Evolutionary conservation across 805 yeast species (phyloP), one percentile per base, ranked within the genome.

Genomic region (Zygotorulaspora danielsina): DNA sequence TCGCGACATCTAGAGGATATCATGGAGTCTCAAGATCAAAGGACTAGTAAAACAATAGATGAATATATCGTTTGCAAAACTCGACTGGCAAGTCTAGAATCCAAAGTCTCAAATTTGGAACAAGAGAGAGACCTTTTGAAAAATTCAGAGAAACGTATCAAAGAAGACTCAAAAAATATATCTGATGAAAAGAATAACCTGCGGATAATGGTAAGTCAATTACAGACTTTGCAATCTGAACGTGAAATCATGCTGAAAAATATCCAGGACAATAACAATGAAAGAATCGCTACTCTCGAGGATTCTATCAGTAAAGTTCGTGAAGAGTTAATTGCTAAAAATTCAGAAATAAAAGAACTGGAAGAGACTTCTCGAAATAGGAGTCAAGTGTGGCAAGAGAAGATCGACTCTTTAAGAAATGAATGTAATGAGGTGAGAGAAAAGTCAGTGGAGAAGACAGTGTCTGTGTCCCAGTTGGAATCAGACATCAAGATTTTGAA

Each of bases 181-280:
- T 63, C 70, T 32, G 70, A 71, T 2, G 95, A 87, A 53, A 78
- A 76, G 50, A 59, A 71, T 5, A 71, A 76, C 37, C 63, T 85
- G 28, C 79, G 73, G 48, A 70, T 75, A 3, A 66, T 79, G 42
- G 70, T 84, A 7, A 58, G 73, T 6, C 81, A 73, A 50, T 62
- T 85, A 32, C 90, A 84, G 58, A 53, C 77, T 2, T 54, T 77
- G 27, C 76, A 78, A 40, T 69, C 69, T 37, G 89, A 84, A 54
- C 70, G 88, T 38, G 83, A 81, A 36, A 48, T 61, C 1, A 64
- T 75, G 5, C 68, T 73, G 33, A 55, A 64, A 15, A 80, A 77
- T 26, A 54, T 79, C 4, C 69, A 78, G 15, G 60, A 66, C 10
- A 66, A 81, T 29, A 68, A 78, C 36, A 53, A 70, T 6, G 60